phyloP scores from a whole-genome alignment of 306 rosid species.

The Citrullus amarus region DNA sequence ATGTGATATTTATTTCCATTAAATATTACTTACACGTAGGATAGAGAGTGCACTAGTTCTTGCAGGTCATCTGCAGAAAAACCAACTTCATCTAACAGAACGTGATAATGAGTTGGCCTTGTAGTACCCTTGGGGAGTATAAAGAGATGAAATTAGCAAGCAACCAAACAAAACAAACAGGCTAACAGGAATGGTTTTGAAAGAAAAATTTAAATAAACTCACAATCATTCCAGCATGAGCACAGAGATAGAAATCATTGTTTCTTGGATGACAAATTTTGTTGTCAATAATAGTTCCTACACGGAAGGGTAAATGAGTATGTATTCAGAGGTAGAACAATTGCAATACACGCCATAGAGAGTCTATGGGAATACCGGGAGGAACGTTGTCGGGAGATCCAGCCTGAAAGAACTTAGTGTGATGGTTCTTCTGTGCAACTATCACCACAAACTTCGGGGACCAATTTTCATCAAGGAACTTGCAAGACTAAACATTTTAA shows the following conservation, averaged over 20 bases:
- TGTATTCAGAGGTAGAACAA: neutral
- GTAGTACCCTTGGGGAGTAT: constrained; percentile 54
- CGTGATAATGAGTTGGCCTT: constrained; percentile 87
- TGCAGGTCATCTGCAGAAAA: constrained; percentile 84
- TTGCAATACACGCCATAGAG: no score
- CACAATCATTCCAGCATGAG: constrained; percentile 97
- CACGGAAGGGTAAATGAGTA: neutral
- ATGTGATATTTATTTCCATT: neutral
- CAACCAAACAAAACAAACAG: neutral
- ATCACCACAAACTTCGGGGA: constrained; percentile 70
- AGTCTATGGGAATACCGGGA: constrained; percentile 33
- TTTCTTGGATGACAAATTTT: constrained; percentile 78
- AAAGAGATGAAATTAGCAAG: neutral
- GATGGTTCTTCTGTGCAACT: constrained; percentile 88
- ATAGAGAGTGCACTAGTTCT: constrained; percentile 80
- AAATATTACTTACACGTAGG: constrained; percentile 74
- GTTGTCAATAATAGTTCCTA: constrained; percentile 89
- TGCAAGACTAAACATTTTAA: constrained; percentile 46
- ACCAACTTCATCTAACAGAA: constrained; percentile 65
- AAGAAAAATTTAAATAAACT: constrained; percentile 7
- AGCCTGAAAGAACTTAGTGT: constrained; percentile 75
- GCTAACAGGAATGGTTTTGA: neutral
- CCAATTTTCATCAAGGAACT: constrained; percentile 76
- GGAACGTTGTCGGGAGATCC: constrained; percentile 75
- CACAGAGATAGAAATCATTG: constrained; percentile 83